A percentile compares a stretch with the other conserved stretches of the same genome.
Evolutionary conservation across 805 yeast species (phyloP).

Genomic region (Candida lessepsii): DNA sequence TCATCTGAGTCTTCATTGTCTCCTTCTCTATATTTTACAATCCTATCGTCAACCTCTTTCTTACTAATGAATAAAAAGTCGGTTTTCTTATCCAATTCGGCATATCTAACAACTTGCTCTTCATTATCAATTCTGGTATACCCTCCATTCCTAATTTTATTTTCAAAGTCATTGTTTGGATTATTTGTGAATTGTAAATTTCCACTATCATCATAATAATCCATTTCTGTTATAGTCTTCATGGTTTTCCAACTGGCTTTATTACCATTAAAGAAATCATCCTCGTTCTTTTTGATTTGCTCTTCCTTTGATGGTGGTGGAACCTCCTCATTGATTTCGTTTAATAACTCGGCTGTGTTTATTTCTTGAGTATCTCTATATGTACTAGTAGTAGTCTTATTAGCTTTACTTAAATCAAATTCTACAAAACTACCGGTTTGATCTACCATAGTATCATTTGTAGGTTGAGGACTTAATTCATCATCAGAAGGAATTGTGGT

Average conservation of each 20-base stretch:
- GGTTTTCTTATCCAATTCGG: conserved; percentile 49
- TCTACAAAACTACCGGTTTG: conserved; percentile 15
- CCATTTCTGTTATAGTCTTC: conserved; percentile 75
- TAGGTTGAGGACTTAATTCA: neutral
- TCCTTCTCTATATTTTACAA: conserved; percentile 27
- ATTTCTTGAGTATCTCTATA: conserved; percentile 4
- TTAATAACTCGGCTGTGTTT: neutral
- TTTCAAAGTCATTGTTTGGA: conserved; percentile 18
- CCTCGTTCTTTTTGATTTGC: conserved; percentile 12
- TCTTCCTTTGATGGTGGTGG: conserved; percentile 6
- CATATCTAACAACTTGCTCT: conserved; percentile 75
- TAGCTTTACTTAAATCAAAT: conserved; percentile 14
- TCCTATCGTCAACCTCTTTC: conserved; percentile 19
- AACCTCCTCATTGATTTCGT: conserved; percentile 1
- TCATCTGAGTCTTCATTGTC: conserved; percentile 21
- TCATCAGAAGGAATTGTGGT: conserved; percentile 8
- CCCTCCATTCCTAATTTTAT: conserved; percentile 51
- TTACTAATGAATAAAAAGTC: conserved; percentile 46
- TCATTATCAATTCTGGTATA: conserved; percentile 89
- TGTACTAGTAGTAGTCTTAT: neutral
- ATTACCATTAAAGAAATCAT: conserved; percentile 40
- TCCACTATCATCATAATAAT: conserved; percentile 80
- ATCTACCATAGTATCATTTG: neutral
- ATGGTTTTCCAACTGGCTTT: conserved; percentile 73
- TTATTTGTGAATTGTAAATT: conserved; percentile 46